A percentile compares a stretch with the other conserved stretches of the same genome.
Evolutionary conservation across 192 early-diverging fungal species (phyloP).

Genomic region (Rhizophagus clarus): DNA sequence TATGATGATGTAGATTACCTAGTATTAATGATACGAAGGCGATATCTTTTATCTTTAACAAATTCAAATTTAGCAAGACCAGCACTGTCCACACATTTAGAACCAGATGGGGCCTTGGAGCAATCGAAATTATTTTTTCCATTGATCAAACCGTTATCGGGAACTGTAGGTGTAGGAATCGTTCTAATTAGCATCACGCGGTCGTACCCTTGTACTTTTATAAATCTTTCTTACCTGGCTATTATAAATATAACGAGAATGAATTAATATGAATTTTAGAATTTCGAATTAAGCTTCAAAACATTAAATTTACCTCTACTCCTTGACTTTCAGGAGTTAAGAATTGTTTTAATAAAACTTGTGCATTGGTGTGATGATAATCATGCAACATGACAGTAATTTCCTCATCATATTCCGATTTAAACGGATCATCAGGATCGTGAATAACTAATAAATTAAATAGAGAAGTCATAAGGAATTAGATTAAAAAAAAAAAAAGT

Average conservation of each 20-base stretch:
- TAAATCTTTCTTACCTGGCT: constrained; percentile 34
- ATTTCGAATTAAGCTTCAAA: constrained; percentile 34
- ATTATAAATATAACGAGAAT: constrained; percentile 34
- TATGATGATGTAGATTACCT: constrained; percentile 35
- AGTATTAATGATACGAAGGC: constrained; percentile 63
- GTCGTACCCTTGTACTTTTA: constrained; percentile 29
- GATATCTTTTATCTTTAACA: constrained; percentile 48
- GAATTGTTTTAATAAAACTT: constrained; percentile 38
- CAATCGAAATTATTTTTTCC: constrained; percentile 49
- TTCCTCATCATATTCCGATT: constrained; percentile 43
- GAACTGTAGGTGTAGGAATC: constrained; percentile 37
- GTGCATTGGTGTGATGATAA: constrained; percentile 41
- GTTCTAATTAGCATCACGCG: constrained; percentile 32
- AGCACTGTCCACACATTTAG: constrained; percentile 34
- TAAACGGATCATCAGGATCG: constrained; percentile 42
- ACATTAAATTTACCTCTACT: constrained; percentile 30
- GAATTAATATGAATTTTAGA: constrained; percentile 35
- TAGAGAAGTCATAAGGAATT: constrained; percentile 28
- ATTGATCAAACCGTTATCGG: constrained; percentile 58
- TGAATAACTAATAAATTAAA: constrained; percentile 35
- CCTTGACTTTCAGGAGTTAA: constrained; percentile 39
- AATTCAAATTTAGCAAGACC: constrained; percentile 43
- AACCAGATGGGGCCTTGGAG: constrained; percentile 39
- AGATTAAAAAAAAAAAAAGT: constrained; percentile 29
- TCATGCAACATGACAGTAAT: constrained; percentile 46